These are phyloP conservation scores for Pseudonitzschia delicatissima DNA, from an alignment of 108 stramenopile species.

Conservation along the genomic window DNA sequence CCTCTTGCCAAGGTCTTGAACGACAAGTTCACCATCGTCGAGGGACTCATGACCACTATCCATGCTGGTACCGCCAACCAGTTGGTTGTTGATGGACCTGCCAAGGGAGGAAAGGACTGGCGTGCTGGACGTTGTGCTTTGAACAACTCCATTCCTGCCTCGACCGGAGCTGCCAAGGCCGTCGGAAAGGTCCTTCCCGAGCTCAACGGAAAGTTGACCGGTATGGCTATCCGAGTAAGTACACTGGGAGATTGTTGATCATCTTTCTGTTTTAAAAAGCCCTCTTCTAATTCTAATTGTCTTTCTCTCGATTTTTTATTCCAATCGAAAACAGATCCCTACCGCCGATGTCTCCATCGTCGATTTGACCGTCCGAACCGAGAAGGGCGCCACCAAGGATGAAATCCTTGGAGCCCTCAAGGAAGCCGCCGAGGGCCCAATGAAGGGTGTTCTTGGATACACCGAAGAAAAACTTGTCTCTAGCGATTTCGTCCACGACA, in stretches of 20 bases:
- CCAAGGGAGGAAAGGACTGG: conserved; percentile 91
- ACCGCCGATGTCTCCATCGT: conserved; percentile 96
- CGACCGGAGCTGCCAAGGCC: conserved; percentile 95
- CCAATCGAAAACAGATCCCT: conserved; percentile 49
- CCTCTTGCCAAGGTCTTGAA: conserved; percentile 97
- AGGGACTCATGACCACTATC: conserved; percentile 99
- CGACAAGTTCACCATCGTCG: conserved; percentile 93
- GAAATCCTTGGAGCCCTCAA: conserved; percentile 91
- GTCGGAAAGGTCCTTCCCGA: conserved; percentile 91
- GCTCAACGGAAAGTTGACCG: conserved; percentile 80
- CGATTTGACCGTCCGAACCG: conserved; percentile 90
- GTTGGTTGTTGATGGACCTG: conserved; percentile 94
- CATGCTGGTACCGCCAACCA: conserved; percentile 98
- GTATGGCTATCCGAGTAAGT: conserved; percentile 85
- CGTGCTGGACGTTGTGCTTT: conserved; percentile 72
- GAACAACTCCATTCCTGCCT: conserved; percentile 89
- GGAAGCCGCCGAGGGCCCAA: conserved; percentile 85
- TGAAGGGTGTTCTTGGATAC: conserved; percentile 95
- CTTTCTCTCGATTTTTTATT: background rate
- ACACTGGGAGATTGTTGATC: background rate
- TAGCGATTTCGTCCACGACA: conserved; percentile 91
- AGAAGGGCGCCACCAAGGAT: conserved; percentile 85
- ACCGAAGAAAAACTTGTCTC: conserved; percentile 91
- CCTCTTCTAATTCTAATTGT: background rate
- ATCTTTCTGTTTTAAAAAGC: background rate